Percentiles rank a stretch among this genome's conserved stretches.
phyloP scores from a whole-genome alignment of 495 filamentous ascomycete species.

The Parathielavia hyrcaniae region DNA sequence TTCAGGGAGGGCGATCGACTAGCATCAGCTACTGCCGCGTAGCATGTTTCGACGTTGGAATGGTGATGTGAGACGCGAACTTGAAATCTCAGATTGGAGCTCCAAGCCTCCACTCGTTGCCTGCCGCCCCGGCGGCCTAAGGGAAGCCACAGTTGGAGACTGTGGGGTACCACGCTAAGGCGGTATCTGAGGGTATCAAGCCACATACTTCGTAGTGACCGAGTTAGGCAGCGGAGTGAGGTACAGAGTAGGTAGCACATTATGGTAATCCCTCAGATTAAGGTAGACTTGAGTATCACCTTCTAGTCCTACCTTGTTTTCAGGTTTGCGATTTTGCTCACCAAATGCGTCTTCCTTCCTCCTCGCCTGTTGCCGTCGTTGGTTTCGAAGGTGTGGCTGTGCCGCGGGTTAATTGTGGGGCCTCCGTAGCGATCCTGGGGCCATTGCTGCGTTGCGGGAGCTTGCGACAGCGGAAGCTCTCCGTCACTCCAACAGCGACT shows the following conservation, averaged over 20 bases:
- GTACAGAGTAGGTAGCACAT: too few relatives aligned
- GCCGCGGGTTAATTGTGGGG: slow-evolving; percentile 22
- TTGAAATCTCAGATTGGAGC: background rate
- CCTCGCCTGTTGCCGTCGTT: slow-evolving; percentile 2
- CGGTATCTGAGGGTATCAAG: too few relatives aligned
- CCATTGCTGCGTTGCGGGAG: slow-evolving; percentile 22
- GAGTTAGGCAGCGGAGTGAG: too few relatives aligned
- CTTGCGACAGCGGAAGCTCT: slow-evolving; percentile 24
- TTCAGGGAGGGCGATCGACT: background rate
- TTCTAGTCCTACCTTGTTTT: too few relatives aligned
- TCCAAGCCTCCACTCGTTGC: slow-evolving; percentile 1
- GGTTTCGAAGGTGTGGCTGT: slow-evolving; percentile 24
- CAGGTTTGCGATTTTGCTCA: too few relatives aligned
- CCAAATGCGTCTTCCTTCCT: too few relatives aligned
- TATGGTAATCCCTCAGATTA: too few relatives aligned
- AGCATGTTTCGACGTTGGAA: background rate
- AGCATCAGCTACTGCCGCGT: background rate
- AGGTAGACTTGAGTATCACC: too few relatives aligned
- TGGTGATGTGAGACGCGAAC: background rate
- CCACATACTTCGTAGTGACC: slow-evolving; percentile 12
- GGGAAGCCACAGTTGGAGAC: slow-evolving; percentile 15
- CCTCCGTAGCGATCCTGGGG: slow-evolving; percentile 11
- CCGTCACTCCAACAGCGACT: slow-evolving; percentile 13
- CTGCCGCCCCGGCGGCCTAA: background rate
- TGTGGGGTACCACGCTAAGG: too few relatives aligned